phyloP scores from a whole-genome alignment of 768 basidiomycete species.

The Leccinum obscurum region DNA sequence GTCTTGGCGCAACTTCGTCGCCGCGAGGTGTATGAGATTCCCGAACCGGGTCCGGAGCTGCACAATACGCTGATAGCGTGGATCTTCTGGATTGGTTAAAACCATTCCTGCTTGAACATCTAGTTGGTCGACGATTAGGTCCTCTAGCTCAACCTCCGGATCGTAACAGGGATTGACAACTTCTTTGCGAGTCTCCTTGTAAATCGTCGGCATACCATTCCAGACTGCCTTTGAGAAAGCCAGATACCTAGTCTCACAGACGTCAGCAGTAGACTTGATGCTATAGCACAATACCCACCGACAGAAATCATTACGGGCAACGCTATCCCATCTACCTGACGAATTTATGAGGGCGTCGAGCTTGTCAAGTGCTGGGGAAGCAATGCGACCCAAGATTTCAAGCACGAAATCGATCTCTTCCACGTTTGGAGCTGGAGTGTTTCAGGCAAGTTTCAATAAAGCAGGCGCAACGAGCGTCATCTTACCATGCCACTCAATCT shows the following conservation, averaged over 20 bases:
- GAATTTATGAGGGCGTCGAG: slow-evolving; percentile 61
- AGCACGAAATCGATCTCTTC: slow-evolving; percentile 80
- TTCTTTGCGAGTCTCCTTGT: slow-evolving; percentile 56
- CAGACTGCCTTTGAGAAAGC: slow-evolving; percentile 75
- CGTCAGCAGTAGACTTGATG: slow-evolving; percentile 2
- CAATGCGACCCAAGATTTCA: slow-evolving; percentile 72
- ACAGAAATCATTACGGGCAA: slow-evolving; percentile 81
- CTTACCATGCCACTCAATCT: slow-evolving; percentile 85
- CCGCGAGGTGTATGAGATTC: slow-evolving; percentile 63
- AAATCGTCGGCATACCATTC: slow-evolving; percentile 72
- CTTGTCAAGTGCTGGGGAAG: slow-evolving; percentile 61
- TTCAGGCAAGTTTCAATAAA: slow-evolving; percentile 9
- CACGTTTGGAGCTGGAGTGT: slow-evolving; percentile 39
- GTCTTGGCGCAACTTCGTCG: slow-evolving; percentile 59
- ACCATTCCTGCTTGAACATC: slow-evolving; percentile 74
- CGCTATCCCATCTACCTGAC: slow-evolving; percentile 60
- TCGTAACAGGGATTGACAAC: slow-evolving; percentile 60
- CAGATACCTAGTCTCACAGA: slow-evolving; percentile 49
- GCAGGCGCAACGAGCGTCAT: neutral
- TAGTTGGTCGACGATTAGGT: slow-evolving; percentile 64
- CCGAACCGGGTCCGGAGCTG: slow-evolving; percentile 66
- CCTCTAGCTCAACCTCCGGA: slow-evolving; percentile 62
- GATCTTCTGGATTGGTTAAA: slow-evolving; percentile 70
- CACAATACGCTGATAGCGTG: slow-evolving; percentile 66
- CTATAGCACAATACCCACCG: slow-evolving; percentile 45